Evolutionary conservation across 345 rosid genomes (phyloP), one percentile per base, ranked within the genome.

Genomic region (Boechera divaricarpa): DNA sequence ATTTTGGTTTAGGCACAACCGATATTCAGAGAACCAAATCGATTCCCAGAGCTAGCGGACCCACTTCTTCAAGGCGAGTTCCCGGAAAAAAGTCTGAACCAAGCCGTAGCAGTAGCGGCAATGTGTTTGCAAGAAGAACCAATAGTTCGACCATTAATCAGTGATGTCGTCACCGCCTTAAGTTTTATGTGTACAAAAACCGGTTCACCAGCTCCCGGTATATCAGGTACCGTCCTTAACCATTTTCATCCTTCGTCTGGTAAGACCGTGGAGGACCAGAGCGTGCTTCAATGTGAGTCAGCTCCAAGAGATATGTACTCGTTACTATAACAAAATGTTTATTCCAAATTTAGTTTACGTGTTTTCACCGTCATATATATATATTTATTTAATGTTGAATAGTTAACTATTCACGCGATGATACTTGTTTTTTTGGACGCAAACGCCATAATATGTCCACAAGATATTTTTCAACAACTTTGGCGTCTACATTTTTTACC

Each of bases 101-200:
- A 89, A 79, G 89, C 86, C 0, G 84, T 91, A 8, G 97, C 92
- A 5, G 85, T 88, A 0, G 89, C 97, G 0, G 91, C 92, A 2
- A 89, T 91, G 98, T 93, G 98, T 52, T 79, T 93, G 10, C 88
- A 91, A 32, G 98, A 89, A 67, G 95, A 89, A 45, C 79, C 92
- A 6, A 38, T 62, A 0, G 88, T 72, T 21, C 87, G 98, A 5
- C 97, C 98, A 1, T 32, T 83, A 52, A 93, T 89, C 51, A 84
- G 86, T 42, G 96, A 93, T 16, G 90, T 89, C 32, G 97, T 89
- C 13, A 75, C 77, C 1, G 87, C 96, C 18, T 91, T 93, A 7
- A 89, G 88, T 72, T 85, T 69, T 76, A 85, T 89, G 4, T 84
- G 86, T 64, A 48, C 58, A 26, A 3, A 56, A 54, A 42, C 78